Evolutionary conservation across 371 early-diverging fungal species (phyloP).

Genomic region (Mucor racemosus): DNA sequence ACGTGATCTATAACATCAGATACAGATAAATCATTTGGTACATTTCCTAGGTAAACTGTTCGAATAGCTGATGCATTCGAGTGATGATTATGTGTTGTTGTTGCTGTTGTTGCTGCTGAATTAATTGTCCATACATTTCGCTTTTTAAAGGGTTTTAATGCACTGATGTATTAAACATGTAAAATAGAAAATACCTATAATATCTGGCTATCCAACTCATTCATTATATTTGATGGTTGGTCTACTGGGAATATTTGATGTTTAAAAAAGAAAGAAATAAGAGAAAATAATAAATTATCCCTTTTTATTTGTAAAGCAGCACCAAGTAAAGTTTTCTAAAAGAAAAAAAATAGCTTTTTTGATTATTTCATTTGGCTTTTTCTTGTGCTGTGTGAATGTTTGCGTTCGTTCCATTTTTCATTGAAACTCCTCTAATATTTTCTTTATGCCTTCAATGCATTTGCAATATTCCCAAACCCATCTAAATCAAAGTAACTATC

Average conservation of each 20-base stretch:
- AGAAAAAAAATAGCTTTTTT: conserved; percentile 1
- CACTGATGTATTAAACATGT: neutral
- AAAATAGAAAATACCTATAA: neutral
- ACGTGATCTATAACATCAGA: conserved; percentile 77
- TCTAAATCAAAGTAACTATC: neutral
- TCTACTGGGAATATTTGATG: neutral
- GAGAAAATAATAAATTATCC: neutral
- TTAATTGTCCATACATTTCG: conserved; percentile 21
- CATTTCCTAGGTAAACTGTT: conserved; percentile 82
- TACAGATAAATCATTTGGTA: conserved; percentile 65
- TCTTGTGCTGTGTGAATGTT: conserved; percentile 1
- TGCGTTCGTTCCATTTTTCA: neutral
- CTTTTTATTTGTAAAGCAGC: conserved; percentile 7
- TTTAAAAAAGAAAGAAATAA: conserved; percentile 8
- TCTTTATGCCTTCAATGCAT: neutral
- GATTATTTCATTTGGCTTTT: neutral
- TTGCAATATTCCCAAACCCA: neutral
- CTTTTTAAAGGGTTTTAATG: neutral
- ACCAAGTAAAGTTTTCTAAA: conserved; percentile 7
- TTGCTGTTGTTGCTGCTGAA: neutral
- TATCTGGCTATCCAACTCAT: conserved; percentile 4
- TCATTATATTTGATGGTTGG: neutral
- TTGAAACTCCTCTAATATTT: neutral
- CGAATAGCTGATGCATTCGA: conserved; percentile 35
- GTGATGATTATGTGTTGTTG: neutral